These are phyloP conservation scores for Entophlyctis helioformis DNA, from an alignment of 192 early-diverging fungal species.

Conservation along the genomic window DNA sequence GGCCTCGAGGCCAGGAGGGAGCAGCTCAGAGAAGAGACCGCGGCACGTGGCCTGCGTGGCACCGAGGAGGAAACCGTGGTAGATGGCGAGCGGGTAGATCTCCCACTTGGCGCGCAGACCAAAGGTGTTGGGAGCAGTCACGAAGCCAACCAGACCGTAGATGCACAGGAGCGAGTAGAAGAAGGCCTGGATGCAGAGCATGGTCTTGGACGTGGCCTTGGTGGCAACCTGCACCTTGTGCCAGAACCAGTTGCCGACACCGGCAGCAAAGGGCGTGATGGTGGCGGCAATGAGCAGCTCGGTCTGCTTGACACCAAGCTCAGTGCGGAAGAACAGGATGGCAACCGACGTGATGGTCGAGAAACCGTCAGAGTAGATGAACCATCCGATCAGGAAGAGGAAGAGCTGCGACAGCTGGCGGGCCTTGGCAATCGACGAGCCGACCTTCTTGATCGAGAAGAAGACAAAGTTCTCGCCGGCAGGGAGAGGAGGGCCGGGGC, in stretches of 20 bases:
- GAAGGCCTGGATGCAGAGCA: conserved; percentile 33
- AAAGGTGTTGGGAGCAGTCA: conserved; percentile 22
- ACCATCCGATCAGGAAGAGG: conserved; percentile 57
- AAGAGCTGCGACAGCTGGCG: conserved; percentile 40
- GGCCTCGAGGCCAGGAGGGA: conserved; percentile 52
- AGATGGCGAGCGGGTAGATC: conserved; percentile 42
- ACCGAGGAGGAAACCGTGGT: conserved; percentile 53
- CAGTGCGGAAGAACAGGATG: conserved; percentile 42
- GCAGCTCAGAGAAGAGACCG: conserved; percentile 48
- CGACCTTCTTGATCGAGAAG: conserved; percentile 10
- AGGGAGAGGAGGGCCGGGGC: conserved; percentile 25
- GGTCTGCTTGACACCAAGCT: conserved; percentile 32
- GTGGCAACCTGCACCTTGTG: conserved; percentile 38
- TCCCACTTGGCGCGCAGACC: conserved; percentile 41
- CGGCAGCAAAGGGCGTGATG: conserved; percentile 39
- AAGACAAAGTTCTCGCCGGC: conserved; percentile 5
- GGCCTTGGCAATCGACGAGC: neutral
- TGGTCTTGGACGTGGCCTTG: conserved; percentile 31
- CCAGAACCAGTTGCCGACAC: conserved; percentile 44
- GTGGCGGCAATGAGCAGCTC: conserved; percentile 42
- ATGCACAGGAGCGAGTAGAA: conserved; percentile 42
- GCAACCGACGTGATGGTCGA: conserved; percentile 35
- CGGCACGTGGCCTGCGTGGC: conserved; percentile 31
- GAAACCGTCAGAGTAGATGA: conserved; percentile 55
- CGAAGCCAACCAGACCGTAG: conserved; percentile 53